phyloP scores from a whole-genome alignment of 768 basidiomycete genomes.

The Leccinum ochraceum region DNA sequence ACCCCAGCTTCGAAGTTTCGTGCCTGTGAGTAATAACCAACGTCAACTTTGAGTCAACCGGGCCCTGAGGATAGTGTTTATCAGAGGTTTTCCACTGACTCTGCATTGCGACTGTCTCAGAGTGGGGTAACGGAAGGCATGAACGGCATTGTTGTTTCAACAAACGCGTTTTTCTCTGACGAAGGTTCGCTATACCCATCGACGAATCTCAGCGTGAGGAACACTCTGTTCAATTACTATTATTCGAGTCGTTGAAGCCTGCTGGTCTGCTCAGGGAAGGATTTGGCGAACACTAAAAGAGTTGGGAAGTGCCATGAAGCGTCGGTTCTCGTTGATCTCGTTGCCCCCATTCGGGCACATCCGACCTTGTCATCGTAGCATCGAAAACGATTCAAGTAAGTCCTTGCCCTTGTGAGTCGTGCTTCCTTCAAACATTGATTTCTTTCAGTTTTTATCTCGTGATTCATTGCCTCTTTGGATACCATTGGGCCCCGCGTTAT shows the following conservation, averaged over 20 bases:
- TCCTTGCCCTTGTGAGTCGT: not conserved
- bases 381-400: constrained; percentile 28
- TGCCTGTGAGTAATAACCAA: constrained; percentile 23
- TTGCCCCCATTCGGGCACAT: constrained; percentile 12
- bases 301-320: constrained; percentile 17
- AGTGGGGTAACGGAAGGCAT: constrained; percentile 9
- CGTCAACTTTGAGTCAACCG: not conserved
- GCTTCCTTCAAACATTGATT: not conserved
- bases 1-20: constrained; percentile 19
- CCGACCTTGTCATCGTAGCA: constrained; percentile 23
- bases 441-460: constrained; percentile 20
- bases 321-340: constrained; percentile 17
- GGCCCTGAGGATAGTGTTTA: not conserved
- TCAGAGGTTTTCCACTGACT: constrained; percentile 32
- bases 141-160: not conserved
- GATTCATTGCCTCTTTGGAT: not conserved
- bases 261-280: constrained; percentile 15
- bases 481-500: not conserved
- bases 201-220: constrained; percentile 19
- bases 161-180: constrained; percentile 2
- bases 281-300: constrained; percentile 18
- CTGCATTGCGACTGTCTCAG: constrained; percentile 16
- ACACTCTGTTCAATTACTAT: not conserved
- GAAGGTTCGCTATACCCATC: constrained; percentile 11
- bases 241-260: not conserved